Base-by-base conservation (phyloP, 331 rosid species). In the Saraca asoca region DNA sequence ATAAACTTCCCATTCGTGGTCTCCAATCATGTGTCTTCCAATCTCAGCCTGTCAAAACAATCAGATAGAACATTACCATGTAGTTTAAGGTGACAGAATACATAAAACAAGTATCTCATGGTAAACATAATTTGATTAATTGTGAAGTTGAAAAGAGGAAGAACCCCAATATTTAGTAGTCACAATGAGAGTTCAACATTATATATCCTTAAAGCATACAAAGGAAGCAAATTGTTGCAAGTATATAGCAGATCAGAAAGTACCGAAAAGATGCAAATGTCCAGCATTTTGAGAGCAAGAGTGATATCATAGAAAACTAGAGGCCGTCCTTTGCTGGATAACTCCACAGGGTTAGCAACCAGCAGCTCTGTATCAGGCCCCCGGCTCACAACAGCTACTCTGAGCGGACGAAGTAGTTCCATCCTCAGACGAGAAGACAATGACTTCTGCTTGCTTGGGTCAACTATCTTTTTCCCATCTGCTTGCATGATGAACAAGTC, bases 301-400 rank as follows among this genome's bases (percentile, higher is more conserved):
- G 99, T 88, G 49, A 90, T 90, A 57, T 94, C 97, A 71, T 84
- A 14, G 54, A 94, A 90, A 51, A 94, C 99, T 64, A 86, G 97
- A 45, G 99, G 99, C 19, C 99, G 83, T 42, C 99, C 99, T 78
- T 86, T 88, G 68, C 92, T 88, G 10, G 97, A 88, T 68, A 94
- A 71, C 60, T 90, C 99, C 34, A 84, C 94, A 0, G 97, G 99
- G 82, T 90, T 94, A 16, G 99, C 91, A 66, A 94, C 97, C 58
- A 88, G 73, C 10, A 94, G 78, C 73, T 94, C 97, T 5, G 83
- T 71, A 64, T 94, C 99, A 9, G 99, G 99, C 29, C 99, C 99
- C 51, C 83, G 79, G 85, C 88, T 90, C 58, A 77, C 82, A 18
- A 88, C 83, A 51, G 85, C 83, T 53, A 88, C 97, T 77, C 83